Conservation (phyloP, 1,139 yeast species). For the Zygoascus sp. region DNA sequence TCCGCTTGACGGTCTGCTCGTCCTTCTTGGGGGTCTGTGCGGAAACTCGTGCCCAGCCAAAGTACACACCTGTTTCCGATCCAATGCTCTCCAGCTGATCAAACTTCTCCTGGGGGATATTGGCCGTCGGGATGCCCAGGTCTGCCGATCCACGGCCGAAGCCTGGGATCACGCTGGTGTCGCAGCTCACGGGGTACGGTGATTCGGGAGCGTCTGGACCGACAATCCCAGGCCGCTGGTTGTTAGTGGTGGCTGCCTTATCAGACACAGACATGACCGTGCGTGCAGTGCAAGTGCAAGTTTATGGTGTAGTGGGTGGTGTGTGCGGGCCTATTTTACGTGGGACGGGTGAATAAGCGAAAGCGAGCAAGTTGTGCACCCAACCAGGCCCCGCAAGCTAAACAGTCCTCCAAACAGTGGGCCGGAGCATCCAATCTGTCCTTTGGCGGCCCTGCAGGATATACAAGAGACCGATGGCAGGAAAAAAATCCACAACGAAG, state of each 20-base stretch:
- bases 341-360: no score
- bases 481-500: no score
- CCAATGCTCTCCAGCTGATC: constrained; percentile 42
- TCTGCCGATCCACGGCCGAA: constrained; percentile 95
- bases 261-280: neutral
- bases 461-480: no score
- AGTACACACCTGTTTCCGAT: constrained; percentile 77
- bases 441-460: no score
- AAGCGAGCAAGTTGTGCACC: no score
- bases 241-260: no score
- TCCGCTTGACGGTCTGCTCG: constrained; percentile 5
- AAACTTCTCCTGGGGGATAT: constrained; percentile 60
- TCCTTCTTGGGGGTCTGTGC: constrained; percentile 19
- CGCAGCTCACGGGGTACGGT: constrained; percentile 66
- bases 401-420: no score
- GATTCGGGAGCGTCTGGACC: constrained; percentile 48
- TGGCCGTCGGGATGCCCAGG: constrained; percentile 94
- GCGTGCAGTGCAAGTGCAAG: no score
- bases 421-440: no score
- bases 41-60: constrained; percentile 64
- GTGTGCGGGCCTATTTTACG: no score
- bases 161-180: constrained; percentile 66
- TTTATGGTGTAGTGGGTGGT: no score
- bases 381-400: no score
- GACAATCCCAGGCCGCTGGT: constrained; percentile 19